Evolutionary conservation across 1,284 basidiomycete genomes (phyloP).

Genomic region (Pseudomicrostroma phylloplanum): DNA sequence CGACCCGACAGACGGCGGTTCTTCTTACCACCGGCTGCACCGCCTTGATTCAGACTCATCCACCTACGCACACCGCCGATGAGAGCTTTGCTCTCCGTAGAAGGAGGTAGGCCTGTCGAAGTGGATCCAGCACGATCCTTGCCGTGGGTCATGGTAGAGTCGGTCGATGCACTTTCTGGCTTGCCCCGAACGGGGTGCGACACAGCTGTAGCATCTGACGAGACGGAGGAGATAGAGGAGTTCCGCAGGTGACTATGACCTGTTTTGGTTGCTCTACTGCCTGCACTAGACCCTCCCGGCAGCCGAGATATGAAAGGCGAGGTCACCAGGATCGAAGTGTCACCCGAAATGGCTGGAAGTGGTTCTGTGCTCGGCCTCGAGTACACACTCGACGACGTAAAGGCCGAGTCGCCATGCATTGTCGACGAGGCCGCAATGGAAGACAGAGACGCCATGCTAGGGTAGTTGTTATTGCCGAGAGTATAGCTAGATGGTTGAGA

Average conservation of each 20-base stretch:
- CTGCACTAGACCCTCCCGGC: background rate
- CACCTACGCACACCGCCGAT: conserved; percentile 38
- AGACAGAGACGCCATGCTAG: background rate
- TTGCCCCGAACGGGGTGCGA: conserved; percentile 17
- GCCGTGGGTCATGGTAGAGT: background rate
- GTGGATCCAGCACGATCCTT: background rate
- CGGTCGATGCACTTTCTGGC: conserved; percentile 8
- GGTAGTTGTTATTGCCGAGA: background rate
- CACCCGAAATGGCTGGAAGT: background rate
- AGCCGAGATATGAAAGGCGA: conserved; percentile 2
- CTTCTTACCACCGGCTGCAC: background rate
- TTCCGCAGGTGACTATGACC: background rate
- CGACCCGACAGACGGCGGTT: background rate
- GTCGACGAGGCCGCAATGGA: no score
- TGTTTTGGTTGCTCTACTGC: background rate
- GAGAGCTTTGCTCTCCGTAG: conserved; percentile 18
- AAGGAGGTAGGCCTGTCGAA: conserved; percentile 1
- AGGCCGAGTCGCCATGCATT: no score
- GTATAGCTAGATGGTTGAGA: background rate
- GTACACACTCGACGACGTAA: no score
- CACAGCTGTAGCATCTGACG: background rate
- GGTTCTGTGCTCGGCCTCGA: no score
- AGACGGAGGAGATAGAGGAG: background rate
- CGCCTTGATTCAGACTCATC: conserved; percentile 32
- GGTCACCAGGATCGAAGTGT: background rate